Percentiles rank a stretch among this genome's conserved stretches.
Evolutionary conservation across 2,329 filamentous ascomycete species (phyloP).

Genomic region (Alternaria alternata): DNA sequence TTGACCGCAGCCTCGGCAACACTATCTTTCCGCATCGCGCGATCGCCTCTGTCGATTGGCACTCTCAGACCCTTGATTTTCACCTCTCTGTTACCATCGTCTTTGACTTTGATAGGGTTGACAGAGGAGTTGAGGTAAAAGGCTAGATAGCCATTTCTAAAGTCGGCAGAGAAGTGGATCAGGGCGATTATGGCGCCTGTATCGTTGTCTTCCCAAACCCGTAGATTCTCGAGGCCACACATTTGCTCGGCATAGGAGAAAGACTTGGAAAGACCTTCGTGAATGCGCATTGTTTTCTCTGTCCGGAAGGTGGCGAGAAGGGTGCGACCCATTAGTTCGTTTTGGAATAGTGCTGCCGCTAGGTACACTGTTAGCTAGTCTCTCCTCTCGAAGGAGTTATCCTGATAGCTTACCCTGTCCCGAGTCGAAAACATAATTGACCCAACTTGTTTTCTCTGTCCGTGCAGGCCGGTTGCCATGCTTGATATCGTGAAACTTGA

Average conservation of each 20-base stretch:
- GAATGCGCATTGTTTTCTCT: slow-evolving; percentile 55
- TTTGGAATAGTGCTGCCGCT: slow-evolving; percentile 54
- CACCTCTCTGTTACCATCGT: slow-evolving; percentile 50
- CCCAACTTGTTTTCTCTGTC: slow-evolving; percentile 53
- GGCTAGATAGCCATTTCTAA: slow-evolving; percentile 54
- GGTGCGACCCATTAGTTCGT: slow-evolving; percentile 56
- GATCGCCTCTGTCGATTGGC: slow-evolving; percentile 31
- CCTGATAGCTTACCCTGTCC: slow-evolving; percentile 29
- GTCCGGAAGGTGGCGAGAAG: slow-evolving; percentile 55
- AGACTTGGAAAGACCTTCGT: slow-evolving; percentile 52
- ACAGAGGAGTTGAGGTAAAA: slow-evolving; percentile 55
- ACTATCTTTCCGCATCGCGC: slow-evolving; percentile 33
- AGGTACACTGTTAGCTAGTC: slow-evolving; percentile 5
- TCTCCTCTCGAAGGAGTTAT: background rate
- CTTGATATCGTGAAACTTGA: slow-evolving; percentile 51
- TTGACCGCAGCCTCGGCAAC: slow-evolving; percentile 10
- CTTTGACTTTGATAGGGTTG: slow-evolving; percentile 52
- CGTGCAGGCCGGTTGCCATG: slow-evolving; percentile 47
- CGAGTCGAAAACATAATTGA: slow-evolving; percentile 55
- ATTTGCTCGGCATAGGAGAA: slow-evolving; percentile 59
- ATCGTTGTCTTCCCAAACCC: slow-evolving; percentile 57
- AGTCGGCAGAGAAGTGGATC: slow-evolving; percentile 56
- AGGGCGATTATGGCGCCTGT: slow-evolving; percentile 54
- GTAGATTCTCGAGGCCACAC: slow-evolving; percentile 57
- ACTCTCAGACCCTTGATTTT: slow-evolving; percentile 56